phyloP scores from a whole-genome alignment of 108 stramenopile species.

The Epipyxis sp. region DNA sequence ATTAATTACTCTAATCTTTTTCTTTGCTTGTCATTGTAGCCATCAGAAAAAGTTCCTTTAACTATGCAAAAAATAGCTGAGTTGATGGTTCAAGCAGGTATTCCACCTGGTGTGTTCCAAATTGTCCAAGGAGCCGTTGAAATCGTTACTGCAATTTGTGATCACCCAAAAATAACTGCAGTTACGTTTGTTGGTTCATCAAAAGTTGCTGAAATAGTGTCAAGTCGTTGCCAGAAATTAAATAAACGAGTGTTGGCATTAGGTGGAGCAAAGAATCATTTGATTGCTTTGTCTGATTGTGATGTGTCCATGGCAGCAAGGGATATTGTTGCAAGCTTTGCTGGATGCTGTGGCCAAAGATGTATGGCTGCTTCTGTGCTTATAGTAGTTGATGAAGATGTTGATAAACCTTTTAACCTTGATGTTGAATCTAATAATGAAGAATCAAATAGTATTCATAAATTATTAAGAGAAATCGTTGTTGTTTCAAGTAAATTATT shows the following conservation, averaged over 20 bases:
- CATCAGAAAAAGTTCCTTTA: neutral
- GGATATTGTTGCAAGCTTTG: neutral
- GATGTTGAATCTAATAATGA: conserved; percentile 65
- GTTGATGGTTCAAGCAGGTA: conserved; percentile 70
- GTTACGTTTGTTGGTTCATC: conserved; percentile 10
- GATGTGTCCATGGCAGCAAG: neutral
- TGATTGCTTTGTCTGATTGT: conserved; percentile 12
- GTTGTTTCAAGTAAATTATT: conserved; percentile 58
- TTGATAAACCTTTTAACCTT: conserved; percentile 64
- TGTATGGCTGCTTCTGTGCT: conserved; percentile 26
- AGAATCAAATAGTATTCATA: conserved; percentile 74
- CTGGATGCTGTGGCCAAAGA: conserved; percentile 22
- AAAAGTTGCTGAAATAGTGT: neutral
- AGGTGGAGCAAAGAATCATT: conserved; percentile 29
- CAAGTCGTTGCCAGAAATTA: neutral
- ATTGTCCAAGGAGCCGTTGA: conserved; percentile 77
- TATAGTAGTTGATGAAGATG: conserved; percentile 68
- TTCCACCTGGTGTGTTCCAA: conserved; percentile 83
- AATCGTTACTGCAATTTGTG: conserved; percentile 75
- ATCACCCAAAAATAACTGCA: conserved; percentile 57
- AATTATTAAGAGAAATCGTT: conserved; percentile 72
- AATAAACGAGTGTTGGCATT: conserved; percentile 26
- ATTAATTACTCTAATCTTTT: no score
- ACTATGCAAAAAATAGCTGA: conserved; percentile 62
- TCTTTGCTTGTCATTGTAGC: no score